Base-by-base conservation (phyloP, 2,329 filamentous ascomycete species). In the Corniculantispora saksenae region DNA sequence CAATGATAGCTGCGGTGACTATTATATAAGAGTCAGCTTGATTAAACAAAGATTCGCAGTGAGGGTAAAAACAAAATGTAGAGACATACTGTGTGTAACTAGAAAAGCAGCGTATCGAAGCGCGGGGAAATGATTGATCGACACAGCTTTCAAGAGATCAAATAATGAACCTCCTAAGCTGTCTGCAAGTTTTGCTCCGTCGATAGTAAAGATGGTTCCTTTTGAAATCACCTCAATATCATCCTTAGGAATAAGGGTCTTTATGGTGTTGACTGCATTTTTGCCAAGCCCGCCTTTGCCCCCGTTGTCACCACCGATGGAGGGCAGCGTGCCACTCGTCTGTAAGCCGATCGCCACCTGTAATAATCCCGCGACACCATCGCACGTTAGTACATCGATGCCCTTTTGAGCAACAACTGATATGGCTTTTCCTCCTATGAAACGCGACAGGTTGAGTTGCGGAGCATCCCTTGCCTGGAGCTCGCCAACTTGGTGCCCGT, bases 321-420 rank as follows among this genome's bases (percentile, higher is more conserved):
- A 9, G 1, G 68, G 43, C 1, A 74, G 63, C 12, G 70, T 69
- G 51, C 70, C 70, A 66, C 71, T 72, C 25, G 66, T 64, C 21
- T 68, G 40, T 3, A 78, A 64, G 1, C 76, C 75, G 0, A 69
- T 25, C 4, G 62, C 43, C 10, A 78, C 54, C 12, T 75, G 72
- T 0, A 68, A 64, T 8, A 78, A 10, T 2, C 76, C 77, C 7
- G 73, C 76, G 6, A 78, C 63, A 13, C 77, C 77, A 65, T 75
- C 68, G 54, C 75, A 78, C 0, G 68, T 72, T 15, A 79, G 68
- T 0, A 70, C 63, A 25, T 78, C 70, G 17, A 76, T 60, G 19
- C 69, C 71, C 5, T 68, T 70, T 63, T 78, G 77, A 1, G 69
- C 50, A 1, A 73, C 67, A 9, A 67, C 69, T 0, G 76, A 76